Evolutionary conservation across 139 green algal species (phyloP).

Genomic region (Picochlorum sp.): DNA sequence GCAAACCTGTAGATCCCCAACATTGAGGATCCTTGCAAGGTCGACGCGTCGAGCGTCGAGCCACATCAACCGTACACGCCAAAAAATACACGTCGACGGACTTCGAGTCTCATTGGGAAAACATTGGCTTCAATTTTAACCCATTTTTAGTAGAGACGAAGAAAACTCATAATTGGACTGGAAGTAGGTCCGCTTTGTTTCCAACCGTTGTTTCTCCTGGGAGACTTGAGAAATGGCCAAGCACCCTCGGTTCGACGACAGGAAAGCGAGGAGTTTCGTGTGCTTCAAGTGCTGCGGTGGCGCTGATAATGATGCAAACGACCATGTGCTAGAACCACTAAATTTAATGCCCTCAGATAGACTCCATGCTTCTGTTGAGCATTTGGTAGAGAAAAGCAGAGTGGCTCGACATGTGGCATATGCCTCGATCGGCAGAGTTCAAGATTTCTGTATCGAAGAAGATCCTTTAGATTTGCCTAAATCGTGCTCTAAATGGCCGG

Average conservation of each 20-base stretch:
- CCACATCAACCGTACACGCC: background rate
- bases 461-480: slow-evolving; percentile 2
- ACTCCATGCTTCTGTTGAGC: background rate
- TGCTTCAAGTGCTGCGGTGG: background rate
- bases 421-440: slow-evolving; percentile 26
- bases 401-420: slow-evolving; percentile 21
- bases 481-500: slow-evolving; percentile 31
- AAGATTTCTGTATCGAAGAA: slow-evolving; percentile 31
- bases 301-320: background rate
- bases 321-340: slow-evolving; percentile 27
- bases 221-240: too few relatives aligned
- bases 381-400: slow-evolving; percentile 28
- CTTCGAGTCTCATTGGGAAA: too few relatives aligned
- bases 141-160: background rate
- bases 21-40: background rate
- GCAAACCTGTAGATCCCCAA: background rate
- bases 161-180: background rate
- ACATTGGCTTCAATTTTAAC: too few relatives aligned
- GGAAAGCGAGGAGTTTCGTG: too few relatives aligned
- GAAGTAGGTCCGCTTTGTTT: background rate
- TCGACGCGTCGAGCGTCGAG: background rate
- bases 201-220: too few relatives aligned
- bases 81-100: background rate
- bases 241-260: too few relatives aligned
- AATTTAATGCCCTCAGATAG: slow-evolving; percentile 31